A percentile compares a stretch with the other conserved stretches of the same genome.
Evolutionary conservation across 2,329 filamentous ascomycete genomes (phyloP).

Genomic region (Mycogone perniciosa): DNA sequence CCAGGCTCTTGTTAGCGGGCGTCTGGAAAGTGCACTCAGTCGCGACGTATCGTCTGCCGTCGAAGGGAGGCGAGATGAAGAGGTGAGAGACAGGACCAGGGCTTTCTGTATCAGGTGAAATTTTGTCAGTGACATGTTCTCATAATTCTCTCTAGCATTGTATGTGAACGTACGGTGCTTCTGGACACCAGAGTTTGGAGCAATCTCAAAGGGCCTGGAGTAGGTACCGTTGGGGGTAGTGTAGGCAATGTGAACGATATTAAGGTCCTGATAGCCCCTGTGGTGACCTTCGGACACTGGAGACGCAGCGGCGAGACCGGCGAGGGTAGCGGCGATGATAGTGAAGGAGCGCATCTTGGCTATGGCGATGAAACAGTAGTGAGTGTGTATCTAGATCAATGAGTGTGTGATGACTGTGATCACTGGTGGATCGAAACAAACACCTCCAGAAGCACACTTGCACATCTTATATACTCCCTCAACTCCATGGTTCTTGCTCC

Average conservation of each 20-base stretch:
- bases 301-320: conserved; percentile 2
- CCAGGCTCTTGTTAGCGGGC: conserved; percentile 1
- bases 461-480: too few relatives aligned
- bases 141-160: too few relatives aligned
- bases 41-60: conserved; percentile 3
- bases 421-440: too few relatives aligned
- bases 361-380: not conserved
- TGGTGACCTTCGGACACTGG: not conserved
- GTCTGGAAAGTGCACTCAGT: conserved; percentile 5
- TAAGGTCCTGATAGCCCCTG: not conserved
- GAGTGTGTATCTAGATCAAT: not conserved
- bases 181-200: not conserved
- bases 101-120: not conserved
- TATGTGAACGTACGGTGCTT: not conserved
- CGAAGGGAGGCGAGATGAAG: conserved; percentile 5
- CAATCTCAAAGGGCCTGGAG: conserved; percentile 1
- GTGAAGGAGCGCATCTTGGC: conserved; percentile 7
- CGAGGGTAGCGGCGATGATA: conserved; percentile 1
- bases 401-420: not conserved
- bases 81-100: not conserved
- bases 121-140: not conserved
- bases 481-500: too few relatives aligned
- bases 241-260: not conserved
- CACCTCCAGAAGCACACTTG: too few relatives aligned
- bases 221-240: conserved; percentile 3